A percentile compares a stretch with the other conserved stretches of the same genome.
Evolutionary conservation across 345 rosid species (phyloP).

Genomic region (Moricandia arvensis): DNA sequence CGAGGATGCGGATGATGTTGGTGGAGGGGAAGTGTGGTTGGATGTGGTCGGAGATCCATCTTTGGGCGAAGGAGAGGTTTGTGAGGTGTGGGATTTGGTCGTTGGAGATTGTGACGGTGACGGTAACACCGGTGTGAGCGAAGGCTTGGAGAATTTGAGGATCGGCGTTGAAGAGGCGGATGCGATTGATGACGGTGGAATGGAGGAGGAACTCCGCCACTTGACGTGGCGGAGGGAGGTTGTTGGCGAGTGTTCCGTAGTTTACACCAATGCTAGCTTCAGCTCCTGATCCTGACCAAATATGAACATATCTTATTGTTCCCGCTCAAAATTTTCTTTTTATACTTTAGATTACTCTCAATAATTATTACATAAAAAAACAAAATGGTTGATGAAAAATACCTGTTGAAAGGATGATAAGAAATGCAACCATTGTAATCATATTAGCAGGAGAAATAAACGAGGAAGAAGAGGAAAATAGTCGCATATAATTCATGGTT

Average conservation of each 20-base stretch:
- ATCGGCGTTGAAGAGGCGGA: conserved; percentile 69
- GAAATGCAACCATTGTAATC: not conserved
- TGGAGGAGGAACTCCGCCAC: conserved; percentile 70
- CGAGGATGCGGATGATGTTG: conserved; percentile 65
- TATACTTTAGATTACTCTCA: not conserved
- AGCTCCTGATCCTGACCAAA: conserved; percentile 35
- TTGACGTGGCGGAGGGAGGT: conserved; percentile 71
- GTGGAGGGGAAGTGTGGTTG: conserved; percentile 61
- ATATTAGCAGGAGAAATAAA: not conserved
- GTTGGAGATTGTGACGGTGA: conserved; percentile 66
- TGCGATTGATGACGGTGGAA: conserved; percentile 63
- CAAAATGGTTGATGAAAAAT: conserved; percentile 4
- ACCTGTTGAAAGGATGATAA: conserved; percentile 13
- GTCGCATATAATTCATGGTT: conserved; percentile 25
- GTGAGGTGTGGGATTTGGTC: conserved; percentile 68
- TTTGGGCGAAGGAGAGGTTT: conserved; percentile 48
- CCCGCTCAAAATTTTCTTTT: not conserved
- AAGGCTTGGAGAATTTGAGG: conserved; percentile 61
- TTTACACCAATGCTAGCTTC: conserved; percentile 64
- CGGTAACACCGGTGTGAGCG: conserved; percentile 56
- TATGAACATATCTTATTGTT: not conserved
- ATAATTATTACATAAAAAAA: not conserved
- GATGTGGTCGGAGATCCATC: conserved; percentile 62
- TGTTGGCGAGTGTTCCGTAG: conserved; percentile 71
- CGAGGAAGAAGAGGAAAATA: not conserved